Conservation (phyloP, 495 filamentous ascomycete genomes). For the Xylaria telfairii region DNA sequence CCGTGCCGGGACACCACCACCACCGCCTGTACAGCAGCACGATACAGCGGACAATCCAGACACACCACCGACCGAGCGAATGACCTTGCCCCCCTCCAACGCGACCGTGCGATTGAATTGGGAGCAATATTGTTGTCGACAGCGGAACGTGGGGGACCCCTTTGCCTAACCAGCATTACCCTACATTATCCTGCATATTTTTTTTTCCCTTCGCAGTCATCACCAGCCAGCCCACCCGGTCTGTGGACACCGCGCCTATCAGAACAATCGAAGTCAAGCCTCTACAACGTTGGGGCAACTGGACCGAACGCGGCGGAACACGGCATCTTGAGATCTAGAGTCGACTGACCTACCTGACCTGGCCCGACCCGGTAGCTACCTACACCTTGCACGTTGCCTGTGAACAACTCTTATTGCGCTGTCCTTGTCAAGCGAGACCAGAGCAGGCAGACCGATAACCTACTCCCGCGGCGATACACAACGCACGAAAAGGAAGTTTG, state of each 20-base stretch:
- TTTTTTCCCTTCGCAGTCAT: not conserved
- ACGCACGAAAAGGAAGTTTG: slow-evolving; percentile 7
- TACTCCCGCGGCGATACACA: slow-evolving; percentile 5
- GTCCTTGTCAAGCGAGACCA: slow-evolving; percentile 4
- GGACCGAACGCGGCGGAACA: slow-evolving; percentile 10
- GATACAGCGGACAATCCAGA: slow-evolving; percentile 2
- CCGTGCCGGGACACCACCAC: slow-evolving; percentile 18
- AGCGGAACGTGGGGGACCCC: not conserved
- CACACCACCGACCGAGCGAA: slow-evolving; percentile 19
- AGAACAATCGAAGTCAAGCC: not conserved
- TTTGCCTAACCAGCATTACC: slow-evolving; percentile 6
- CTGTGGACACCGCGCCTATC: not conserved
- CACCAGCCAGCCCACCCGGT: not conserved
- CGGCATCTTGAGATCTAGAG: not conserved
- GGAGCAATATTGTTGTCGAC: not conserved
- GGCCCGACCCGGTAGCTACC: not conserved
- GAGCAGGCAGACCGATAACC: slow-evolving; percentile 7
- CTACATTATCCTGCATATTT: not conserved
- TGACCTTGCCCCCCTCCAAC: slow-evolving; percentile 16
- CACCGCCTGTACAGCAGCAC: not conserved
- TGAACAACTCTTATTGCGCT: not conserved
- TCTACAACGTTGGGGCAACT: not conserved
- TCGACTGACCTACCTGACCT: too few relatives aligned
- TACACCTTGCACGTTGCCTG: not conserved
- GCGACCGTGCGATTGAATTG: slow-evolving; percentile 22